Conservation (phyloP, 139 green algal genomes). For the Chlamydomonas sphaeroides region DNA sequence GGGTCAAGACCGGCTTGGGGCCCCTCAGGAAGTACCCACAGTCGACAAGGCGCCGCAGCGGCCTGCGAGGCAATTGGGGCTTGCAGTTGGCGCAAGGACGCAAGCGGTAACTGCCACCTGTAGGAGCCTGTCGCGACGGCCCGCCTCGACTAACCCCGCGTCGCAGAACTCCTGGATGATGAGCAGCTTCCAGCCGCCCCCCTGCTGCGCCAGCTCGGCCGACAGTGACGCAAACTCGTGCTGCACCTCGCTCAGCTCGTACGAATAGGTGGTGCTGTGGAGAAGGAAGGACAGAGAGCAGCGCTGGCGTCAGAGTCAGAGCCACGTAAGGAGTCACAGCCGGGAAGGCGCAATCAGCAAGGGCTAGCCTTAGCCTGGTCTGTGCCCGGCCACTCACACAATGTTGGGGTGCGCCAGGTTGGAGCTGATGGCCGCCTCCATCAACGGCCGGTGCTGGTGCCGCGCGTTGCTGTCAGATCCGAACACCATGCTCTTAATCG, state of each 20-base stretch:
- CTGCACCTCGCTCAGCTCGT: constrained; percentile 36
- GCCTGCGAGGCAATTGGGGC: constrained; percentile 1
- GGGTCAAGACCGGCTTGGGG: background rate
- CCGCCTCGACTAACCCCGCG: constrained; percentile 13
- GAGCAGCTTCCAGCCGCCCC: constrained; percentile 42
- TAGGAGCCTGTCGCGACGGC: no score
- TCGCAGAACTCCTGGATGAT: constrained; percentile 54
- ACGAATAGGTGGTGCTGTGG: constrained; percentile 35
- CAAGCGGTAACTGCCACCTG: no score
- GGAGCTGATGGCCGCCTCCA: constrained; percentile 48
- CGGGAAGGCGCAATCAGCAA: background rate
- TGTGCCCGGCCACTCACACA: constrained; percentile 39
- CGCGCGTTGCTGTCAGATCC: background rate
- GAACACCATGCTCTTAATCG: constrained; percentile 48
- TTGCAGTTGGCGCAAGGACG: no score
- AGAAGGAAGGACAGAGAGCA: background rate
- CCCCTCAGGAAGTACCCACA: constrained; percentile 44
- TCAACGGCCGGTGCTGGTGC: constrained; percentile 18
- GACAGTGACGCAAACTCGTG: constrained; percentile 34
- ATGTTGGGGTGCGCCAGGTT: constrained; percentile 54
- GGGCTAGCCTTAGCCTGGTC: no score
- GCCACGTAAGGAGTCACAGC: background rate
- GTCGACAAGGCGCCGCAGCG: constrained; percentile 16
- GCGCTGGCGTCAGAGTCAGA: no score
- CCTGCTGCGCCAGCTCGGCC: constrained; percentile 24